phyloP scores from a whole-genome alignment of 805 yeast species.

The Sporopachydermia lactativora region DNA sequence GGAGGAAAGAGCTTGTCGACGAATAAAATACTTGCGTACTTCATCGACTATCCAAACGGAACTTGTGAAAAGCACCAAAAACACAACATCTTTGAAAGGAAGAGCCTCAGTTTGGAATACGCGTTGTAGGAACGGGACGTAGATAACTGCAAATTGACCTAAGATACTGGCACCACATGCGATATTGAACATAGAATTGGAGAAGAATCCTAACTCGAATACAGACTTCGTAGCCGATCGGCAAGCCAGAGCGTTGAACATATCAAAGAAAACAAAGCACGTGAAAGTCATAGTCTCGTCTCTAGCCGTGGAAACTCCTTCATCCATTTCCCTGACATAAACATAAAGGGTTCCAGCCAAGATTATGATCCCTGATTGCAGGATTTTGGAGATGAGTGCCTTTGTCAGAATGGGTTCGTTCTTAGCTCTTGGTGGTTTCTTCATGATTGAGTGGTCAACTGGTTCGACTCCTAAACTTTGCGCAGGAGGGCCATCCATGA shows the following conservation, averaged over 20 bases:
- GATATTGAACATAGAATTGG: constrained; percentile 81
- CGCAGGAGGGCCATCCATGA: constrained; percentile 99
- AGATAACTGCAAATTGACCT: constrained; percentile 90
- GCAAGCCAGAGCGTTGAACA: constrained; percentile 93
- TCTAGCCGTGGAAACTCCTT: constrained; percentile 71
- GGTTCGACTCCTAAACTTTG: constrained; percentile 96
- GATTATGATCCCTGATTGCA: constrained; percentile 66
- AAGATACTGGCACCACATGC: constrained; percentile 80
- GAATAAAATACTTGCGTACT: constrained; percentile 39
- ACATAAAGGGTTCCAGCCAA: constrained; percentile 78
- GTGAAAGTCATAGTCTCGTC: constrained; percentile 99
- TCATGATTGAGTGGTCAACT: constrained; percentile 92
- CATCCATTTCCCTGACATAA: constrained; percentile 77
- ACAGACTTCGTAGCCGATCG: constrained; percentile 78
- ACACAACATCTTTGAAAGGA: constrained; percentile 50
- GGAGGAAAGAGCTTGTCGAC: background rate
- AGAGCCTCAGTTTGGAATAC: constrained; percentile 94
- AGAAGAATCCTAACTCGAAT: constrained; percentile 63
- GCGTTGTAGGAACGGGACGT: constrained; percentile 82
- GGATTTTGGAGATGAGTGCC: constrained; percentile 53
- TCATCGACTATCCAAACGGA: constrained; percentile 83
- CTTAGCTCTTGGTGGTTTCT: constrained; percentile 88
- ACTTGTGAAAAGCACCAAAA: constrained; percentile 52
- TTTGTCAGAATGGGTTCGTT: constrained; percentile 70
- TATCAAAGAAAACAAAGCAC: constrained; percentile 88